phyloP scores from a whole-genome alignment of 306 rosid species.

The Malus orientalis region DNA sequence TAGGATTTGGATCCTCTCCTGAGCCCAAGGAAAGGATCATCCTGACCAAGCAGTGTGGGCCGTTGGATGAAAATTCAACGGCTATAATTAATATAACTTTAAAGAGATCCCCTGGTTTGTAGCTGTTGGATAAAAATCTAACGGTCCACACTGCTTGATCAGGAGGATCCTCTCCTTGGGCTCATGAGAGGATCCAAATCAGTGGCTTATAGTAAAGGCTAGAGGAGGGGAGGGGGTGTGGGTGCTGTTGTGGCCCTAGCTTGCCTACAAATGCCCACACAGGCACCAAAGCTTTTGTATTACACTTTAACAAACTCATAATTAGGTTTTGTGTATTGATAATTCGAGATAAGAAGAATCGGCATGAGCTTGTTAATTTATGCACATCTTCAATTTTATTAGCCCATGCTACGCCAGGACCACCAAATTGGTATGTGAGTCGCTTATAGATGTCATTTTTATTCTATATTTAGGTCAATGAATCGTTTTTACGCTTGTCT shows the following conservation, averaged over 20 bases:
- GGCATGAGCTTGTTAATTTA: not conserved
- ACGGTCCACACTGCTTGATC: too few relatives aligned
- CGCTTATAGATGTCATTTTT: conserved; percentile 14
- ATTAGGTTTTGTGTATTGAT: conserved; percentile 8
- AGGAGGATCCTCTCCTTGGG: too few relatives aligned
- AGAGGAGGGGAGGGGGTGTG: not conserved
- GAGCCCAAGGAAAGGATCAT: too few relatives aligned
- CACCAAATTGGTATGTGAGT: conserved; percentile 16
- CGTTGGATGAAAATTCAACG: too few relatives aligned
- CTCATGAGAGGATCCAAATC: too few relatives aligned
- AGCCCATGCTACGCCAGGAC: not conserved
- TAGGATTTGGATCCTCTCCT: too few relatives aligned
- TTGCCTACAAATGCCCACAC: conserved; percentile 15
- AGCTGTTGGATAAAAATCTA: too few relatives aligned
- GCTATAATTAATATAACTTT: too few relatives aligned
- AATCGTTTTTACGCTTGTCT: too few relatives aligned
- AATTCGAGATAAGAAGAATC: not conserved
- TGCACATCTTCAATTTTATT: not conserved
- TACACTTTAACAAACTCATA: conserved; percentile 23
- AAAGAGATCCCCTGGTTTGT: too few relatives aligned
- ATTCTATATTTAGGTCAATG: not conserved
- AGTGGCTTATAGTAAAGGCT: not conserved
- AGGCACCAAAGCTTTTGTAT: conserved; percentile 5
- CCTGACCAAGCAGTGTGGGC: too few relatives aligned
- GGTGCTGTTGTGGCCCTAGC: conserved; percentile 1